These are phyloP conservation scores for Penicillium decumbens DNA, from an alignment of 2,329 filamentous ascomycete genomes.

Conservation along the genomic window DNA sequence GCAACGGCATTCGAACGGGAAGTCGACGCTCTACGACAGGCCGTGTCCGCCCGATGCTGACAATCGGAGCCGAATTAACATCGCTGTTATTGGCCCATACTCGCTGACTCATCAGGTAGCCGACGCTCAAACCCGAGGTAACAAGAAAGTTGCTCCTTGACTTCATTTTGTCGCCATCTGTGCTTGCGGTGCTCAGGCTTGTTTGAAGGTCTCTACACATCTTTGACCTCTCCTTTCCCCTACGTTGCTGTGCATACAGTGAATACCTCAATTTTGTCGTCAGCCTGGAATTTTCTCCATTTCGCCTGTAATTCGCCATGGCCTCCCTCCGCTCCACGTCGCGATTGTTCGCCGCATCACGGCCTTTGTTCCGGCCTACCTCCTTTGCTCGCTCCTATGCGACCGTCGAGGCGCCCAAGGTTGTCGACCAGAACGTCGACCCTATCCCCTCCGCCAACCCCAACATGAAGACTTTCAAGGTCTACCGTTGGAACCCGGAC, in stretches of 20 bases:
- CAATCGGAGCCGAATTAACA: constrained; percentile 26
- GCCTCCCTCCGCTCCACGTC: constrained; percentile 48
- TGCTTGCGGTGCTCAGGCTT: constrained; percentile 13
- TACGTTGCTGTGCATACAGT: not conserved
- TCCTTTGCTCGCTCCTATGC: constrained; percentile 45
- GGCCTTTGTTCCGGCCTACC: constrained; percentile 42
- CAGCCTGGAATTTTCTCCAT: constrained; percentile 7
- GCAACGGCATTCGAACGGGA: constrained; percentile 4
- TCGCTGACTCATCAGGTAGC: constrained; percentile 30
- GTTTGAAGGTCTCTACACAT: constrained; percentile 16
- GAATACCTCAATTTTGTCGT: constrained; percentile 7
- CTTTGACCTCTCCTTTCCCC: constrained; percentile 18
- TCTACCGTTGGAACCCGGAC: constrained; percentile 99
- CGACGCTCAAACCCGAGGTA: constrained; percentile 38
- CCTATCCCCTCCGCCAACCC: constrained; percentile 54
- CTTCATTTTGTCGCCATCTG: constrained; percentile 23
- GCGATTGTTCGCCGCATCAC: constrained; percentile 42
- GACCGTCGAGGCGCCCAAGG: constrained; percentile 54
- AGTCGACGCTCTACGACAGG: constrained; percentile 1
- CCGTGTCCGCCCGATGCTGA: constrained; percentile 40
- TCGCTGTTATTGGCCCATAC: constrained; percentile 26
- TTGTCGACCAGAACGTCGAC: constrained; percentile 53
- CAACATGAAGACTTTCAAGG: constrained; percentile 87
- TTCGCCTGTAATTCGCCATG: constrained; percentile 34
- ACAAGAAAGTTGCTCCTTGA: constrained; percentile 27